phyloP scores from a whole-genome alignment of 1,139 yeast genomes.

The Scheffersomyces insectosa region DNA sequence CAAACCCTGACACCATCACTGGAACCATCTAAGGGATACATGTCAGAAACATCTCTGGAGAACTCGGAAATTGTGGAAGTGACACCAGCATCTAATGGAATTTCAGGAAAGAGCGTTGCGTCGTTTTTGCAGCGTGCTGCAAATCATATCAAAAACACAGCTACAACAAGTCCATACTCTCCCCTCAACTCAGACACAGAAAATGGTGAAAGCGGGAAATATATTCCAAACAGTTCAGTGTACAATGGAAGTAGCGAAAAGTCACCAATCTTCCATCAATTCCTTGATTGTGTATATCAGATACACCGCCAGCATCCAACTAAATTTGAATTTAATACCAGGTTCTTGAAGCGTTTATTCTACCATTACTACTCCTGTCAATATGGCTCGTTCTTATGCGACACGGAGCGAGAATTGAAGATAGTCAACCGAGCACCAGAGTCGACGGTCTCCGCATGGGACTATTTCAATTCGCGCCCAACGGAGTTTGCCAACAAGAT shows the following conservation, averaged over 20 bases:
- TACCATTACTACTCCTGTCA: slow-evolving; percentile 94
- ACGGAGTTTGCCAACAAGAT: slow-evolving; percentile 64
- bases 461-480: slow-evolving; percentile 77
- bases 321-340: slow-evolving; percentile 82
- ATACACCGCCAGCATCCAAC: slow-evolving; percentile 68
- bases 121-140: slow-evolving; percentile 46
- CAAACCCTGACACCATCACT: background rate
- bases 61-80: slow-evolving; percentile 1
- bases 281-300: slow-evolving; percentile 86
- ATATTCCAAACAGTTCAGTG: slow-evolving; percentile 18
- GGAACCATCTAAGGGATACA: background rate
- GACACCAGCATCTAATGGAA: background rate
- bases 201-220: slow-evolving; percentile 12
- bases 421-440: slow-evolving; percentile 33
- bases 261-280: slow-evolving; percentile 93
- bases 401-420: slow-evolving; percentile 64
- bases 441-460: slow-evolving; percentile 86
- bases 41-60: slow-evolving; percentile 2
- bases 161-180: slow-evolving; percentile 24
- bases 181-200: slow-evolving; percentile 11
- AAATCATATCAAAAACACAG: slow-evolving; percentile 41
- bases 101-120: slow-evolving; percentile 17
- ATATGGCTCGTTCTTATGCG: slow-evolving; percentile 84
- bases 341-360: slow-evolving; percentile 77
- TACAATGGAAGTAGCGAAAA: slow-evolving; percentile 50